phyloP scores from a whole-genome alignment of 768 basidiomycete genomes.

The Lactarius hengduanensis region DNA sequence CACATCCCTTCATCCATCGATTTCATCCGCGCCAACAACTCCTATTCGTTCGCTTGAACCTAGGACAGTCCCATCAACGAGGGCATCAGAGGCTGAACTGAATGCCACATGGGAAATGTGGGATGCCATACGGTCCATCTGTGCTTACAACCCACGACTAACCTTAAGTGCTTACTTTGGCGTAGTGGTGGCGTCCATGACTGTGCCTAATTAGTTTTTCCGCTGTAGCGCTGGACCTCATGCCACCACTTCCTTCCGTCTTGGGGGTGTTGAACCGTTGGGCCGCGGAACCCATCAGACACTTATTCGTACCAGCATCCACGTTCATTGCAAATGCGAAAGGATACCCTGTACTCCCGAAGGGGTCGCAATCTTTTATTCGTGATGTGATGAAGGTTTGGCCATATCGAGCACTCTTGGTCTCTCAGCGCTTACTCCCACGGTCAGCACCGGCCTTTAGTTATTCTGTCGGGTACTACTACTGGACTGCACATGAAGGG shows the following conservation, averaged over 20 bases:
- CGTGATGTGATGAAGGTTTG: conserved; percentile 84
- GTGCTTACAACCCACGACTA: conserved; percentile 75
- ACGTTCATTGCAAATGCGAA: conserved; percentile 95
- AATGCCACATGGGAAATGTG: conserved; percentile 97
- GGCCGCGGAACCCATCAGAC: conserved; percentile 89
- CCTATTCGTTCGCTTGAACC: conserved; percentile 32
- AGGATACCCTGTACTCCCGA: conserved; percentile 95
- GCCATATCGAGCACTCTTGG: conserved; percentile 15
- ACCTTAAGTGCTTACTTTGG: conserved; percentile 56
- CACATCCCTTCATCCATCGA: conserved; percentile 10
- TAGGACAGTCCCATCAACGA: conserved; percentile 33
- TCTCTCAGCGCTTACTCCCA: conserved; percentile 14
- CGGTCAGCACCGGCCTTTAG: conserved; percentile 74
- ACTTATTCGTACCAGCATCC: conserved; percentile 84
- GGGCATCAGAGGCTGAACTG: conserved; percentile 53
- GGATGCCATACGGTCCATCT: conserved; percentile 90
- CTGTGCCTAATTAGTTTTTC: conserved; percentile 25
- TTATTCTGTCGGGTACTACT: conserved; percentile 75
- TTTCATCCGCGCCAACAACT: conserved; percentile 29
- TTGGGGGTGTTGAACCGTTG: conserved; percentile 78
- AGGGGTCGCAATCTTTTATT: conserved; percentile 88
- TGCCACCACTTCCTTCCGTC: conserved; percentile 80
- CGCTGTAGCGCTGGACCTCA: conserved; percentile 80
- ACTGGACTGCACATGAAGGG: conserved; percentile 70
- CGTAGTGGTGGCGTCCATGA: conserved; percentile 14